Conservation (phyloP, 2,329 filamentous ascomycete genomes). For the Fusarium albidum region DNA sequence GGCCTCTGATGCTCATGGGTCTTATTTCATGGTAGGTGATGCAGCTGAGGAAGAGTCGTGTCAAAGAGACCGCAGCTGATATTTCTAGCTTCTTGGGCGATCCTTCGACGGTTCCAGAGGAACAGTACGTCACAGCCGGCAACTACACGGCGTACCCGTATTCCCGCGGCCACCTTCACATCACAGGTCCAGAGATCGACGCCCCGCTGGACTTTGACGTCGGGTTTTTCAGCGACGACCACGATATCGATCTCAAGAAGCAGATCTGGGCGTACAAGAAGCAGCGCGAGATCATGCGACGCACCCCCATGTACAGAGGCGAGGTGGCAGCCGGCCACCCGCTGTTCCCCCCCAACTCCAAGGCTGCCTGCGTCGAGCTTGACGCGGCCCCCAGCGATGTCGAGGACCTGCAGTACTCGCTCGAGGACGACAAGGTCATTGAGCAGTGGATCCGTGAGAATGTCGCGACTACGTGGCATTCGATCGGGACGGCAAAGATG, state of each 20-base stretch:
- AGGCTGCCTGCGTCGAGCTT: constrained; percentile 55
- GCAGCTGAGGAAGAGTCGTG: too few species aligned
- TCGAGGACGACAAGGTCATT: constrained; percentile 59
- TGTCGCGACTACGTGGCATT: constrained; percentile 55
- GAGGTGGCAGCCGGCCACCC: constrained; percentile 55
- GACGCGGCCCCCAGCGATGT: constrained; percentile 47
- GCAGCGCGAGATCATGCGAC: constrained; percentile 67
- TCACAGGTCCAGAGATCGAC: constrained; percentile 53
- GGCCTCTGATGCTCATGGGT: constrained; percentile 56
- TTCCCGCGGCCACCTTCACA: constrained; percentile 69
- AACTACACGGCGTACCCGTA: constrained; percentile 56
- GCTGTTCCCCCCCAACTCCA: constrained; percentile 51
- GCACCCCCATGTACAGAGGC: constrained; percentile 62
- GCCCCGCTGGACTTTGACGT: constrained; percentile 63
- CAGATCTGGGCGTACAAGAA: constrained; percentile 73
- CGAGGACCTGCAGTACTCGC: constrained; percentile 55
- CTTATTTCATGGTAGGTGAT: constrained; percentile 38
- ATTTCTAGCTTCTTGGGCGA: constrained; percentile 50
- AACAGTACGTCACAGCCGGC: constrained; percentile 61
- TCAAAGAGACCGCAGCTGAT: too few species aligned
- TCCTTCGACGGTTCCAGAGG: constrained; percentile 44
- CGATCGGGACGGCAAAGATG: constrained; percentile 57
- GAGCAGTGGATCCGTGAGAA: constrained; percentile 53
- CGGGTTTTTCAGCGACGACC: constrained; percentile 62
- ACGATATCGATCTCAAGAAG: constrained; percentile 68